Percentiles rank a stretch among this genome's conserved stretches.
phyloP scores from a whole-genome alignment of 2,329 filamentous ascomycete species.

The Alternaria solani region DNA sequence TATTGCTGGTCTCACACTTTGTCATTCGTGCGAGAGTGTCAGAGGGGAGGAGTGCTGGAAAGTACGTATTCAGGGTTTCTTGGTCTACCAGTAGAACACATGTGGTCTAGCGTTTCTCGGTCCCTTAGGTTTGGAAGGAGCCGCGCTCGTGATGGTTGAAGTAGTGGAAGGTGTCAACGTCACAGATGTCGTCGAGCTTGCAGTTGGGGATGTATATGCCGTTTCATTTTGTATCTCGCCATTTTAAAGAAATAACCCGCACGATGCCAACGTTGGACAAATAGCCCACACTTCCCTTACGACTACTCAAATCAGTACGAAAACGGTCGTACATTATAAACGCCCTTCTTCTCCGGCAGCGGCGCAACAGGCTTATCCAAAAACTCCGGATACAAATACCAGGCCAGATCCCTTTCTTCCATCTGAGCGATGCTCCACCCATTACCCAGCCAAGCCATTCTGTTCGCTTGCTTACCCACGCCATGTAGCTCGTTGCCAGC shows the following conservation, averaged over 20 bases:
- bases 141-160: not conserved
- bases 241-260: not conserved
- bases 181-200: not conserved
- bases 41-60: not conserved
- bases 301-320: conserved; percentile 36
- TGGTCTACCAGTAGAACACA: not conserved
- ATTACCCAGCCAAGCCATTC: conserved; percentile 46
- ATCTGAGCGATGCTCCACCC: conserved; percentile 38
- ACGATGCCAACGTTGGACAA: not conserved
- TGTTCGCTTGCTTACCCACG: conserved; percentile 33
- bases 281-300: not conserved
- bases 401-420: conserved; percentile 50
- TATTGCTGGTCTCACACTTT: not conserved
- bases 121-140: not conserved
- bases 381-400: conserved; percentile 54
- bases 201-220: not conserved
- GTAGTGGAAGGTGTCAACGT: not conserved
- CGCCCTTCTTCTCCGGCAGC: conserved; percentile 52
- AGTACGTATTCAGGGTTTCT: not conserved
- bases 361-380: conserved; percentile 45
- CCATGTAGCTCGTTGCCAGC: conserved; percentile 12
- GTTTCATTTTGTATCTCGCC: not conserved
- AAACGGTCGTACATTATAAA: conserved; percentile 47
- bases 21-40: not conserved
- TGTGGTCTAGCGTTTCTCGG: not conserved